phyloP scores from a whole-genome alignment of 2,329 filamentous ascomycete species.

The Proliferodiscus dingleyae region DNA sequence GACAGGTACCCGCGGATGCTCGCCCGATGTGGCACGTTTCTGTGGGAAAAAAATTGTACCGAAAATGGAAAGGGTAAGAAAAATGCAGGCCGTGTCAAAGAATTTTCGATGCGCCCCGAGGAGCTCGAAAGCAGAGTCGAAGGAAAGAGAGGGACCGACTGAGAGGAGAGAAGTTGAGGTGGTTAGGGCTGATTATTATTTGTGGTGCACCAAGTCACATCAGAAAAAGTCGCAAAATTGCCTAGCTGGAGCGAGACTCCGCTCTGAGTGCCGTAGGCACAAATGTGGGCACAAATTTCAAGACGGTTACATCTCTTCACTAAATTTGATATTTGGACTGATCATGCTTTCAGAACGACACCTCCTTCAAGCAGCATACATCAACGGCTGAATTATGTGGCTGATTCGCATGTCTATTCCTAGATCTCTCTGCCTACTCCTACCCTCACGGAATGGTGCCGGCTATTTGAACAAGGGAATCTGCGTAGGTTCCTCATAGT shows the following conservation, averaged over 20 bases:
- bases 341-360: neutral
- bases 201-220: too few relatives aligned
- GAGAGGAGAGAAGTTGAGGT: neutral
- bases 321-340: neutral
- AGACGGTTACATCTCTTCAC: neutral
- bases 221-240: too few relatives aligned
- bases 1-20: slow-evolving; percentile 13
- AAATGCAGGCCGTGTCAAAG: slow-evolving; percentile 3
- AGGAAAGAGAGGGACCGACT: neutral
- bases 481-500: slow-evolving; percentile 3
- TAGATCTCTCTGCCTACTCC: neutral
- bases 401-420: neutral
- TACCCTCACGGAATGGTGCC: neutral
- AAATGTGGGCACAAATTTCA: too few relatives aligned
- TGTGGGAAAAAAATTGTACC: slow-evolving; percentile 2
- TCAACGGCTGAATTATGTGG: neutral
- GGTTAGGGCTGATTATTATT: too few relatives aligned
- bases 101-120: slow-evolving; percentile 6
- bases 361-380: neutral
- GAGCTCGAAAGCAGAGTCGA: slow-evolving; percentile 3
- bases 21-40: slow-evolving; percentile 19
- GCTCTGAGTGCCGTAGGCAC: too few relatives aligned
- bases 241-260: too few relatives aligned
- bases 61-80: slow-evolving; percentile 4
- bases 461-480: neutral